These are phyloP conservation scores for Pseudoperonospora humuli DNA, from an alignment of 352 stramenopile species.

Conservation along the genomic window DNA sequence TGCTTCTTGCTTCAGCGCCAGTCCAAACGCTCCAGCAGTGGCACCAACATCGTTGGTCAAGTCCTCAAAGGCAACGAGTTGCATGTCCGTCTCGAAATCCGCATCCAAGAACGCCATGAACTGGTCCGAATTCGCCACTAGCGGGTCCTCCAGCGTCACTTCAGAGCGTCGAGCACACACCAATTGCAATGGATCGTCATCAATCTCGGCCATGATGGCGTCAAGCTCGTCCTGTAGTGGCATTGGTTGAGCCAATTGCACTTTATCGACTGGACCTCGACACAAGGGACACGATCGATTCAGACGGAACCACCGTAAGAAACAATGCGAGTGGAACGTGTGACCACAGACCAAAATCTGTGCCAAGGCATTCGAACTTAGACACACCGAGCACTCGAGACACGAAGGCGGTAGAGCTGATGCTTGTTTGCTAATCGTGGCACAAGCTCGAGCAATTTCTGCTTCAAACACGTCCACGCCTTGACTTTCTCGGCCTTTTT, in stretches of 20 bases:
- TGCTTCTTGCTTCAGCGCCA: conserved; percentile 9
- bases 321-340: conserved; percentile 74
- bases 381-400: conserved; percentile 66
- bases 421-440: conserved; percentile 38
- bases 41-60: conserved; percentile 9
- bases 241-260: conserved; percentile 43
- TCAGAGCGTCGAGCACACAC: conserved; percentile 2
- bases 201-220: conserved; percentile 68
- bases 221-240: conserved; percentile 60
- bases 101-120: conserved; percentile 48
- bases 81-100: conserved; percentile 59
- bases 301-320: conserved; percentile 66
- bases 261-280: conserved; percentile 46
- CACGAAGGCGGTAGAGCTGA: conserved; percentile 43
- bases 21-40: conserved; percentile 1
- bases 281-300: conserved; percentile 74
- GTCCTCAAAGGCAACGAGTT: conserved; percentile 55
- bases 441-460: conserved; percentile 55
- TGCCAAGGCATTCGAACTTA: conserved; percentile 60
- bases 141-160: conserved; percentile 23
- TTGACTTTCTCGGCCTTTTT: conserved; percentile 1
- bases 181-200: conserved; percentile 38
- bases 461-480: conserved; percentile 57
- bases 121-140: conserved; percentile 35
- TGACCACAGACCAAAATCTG: conserved; percentile 64